phyloP scores from a whole-genome alignment of 257 asterid species.

The Solanum ossicruentum region DNA sequence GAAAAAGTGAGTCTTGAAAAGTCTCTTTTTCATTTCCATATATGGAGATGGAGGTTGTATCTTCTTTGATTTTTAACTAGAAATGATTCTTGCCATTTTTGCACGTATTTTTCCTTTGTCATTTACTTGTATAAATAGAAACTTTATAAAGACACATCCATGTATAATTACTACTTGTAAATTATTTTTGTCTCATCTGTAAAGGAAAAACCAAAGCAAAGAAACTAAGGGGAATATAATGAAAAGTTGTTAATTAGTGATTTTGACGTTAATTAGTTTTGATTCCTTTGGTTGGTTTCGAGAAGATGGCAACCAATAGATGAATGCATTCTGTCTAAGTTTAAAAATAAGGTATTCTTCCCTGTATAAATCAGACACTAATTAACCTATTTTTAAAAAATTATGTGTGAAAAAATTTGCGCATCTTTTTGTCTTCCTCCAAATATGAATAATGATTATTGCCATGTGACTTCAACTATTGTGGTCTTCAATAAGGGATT shows the following conservation, averaged over 20 bases:
- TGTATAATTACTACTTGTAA: not conserved
- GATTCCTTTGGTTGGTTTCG: slow-evolving; percentile 16
- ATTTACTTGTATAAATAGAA: not conserved
- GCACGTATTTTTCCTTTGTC: not conserved
- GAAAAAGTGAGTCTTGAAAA: not conserved
- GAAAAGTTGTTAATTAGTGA: slow-evolving; percentile 6
- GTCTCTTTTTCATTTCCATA: not conserved
- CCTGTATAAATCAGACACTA: slow-evolving; percentile 1
- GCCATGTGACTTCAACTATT: too few species aligned
- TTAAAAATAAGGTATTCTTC: slow-evolving; percentile 3
- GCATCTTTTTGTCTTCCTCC: not conserved
- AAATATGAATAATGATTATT: too few species aligned
- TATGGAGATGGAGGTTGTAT: not conserved
- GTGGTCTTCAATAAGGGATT: not conserved
- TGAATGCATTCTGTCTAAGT: slow-evolving; percentile 5
- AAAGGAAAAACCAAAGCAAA: not conserved
- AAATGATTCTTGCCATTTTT: not conserved
- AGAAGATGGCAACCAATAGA: slow-evolving; percentile 7
- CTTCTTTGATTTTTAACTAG: not conserved
- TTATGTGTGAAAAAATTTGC: too few species aligned
- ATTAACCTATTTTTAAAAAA: too few species aligned
- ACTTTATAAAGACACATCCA: not conserved
- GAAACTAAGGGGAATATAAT: not conserved
- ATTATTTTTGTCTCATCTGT: not conserved
- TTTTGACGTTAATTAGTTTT: slow-evolving; percentile 13